These are phyloP conservation scores for Myxozyma melibiosi DNA, from an alignment of 805 yeast species.

Conservation along the genomic window DNA sequence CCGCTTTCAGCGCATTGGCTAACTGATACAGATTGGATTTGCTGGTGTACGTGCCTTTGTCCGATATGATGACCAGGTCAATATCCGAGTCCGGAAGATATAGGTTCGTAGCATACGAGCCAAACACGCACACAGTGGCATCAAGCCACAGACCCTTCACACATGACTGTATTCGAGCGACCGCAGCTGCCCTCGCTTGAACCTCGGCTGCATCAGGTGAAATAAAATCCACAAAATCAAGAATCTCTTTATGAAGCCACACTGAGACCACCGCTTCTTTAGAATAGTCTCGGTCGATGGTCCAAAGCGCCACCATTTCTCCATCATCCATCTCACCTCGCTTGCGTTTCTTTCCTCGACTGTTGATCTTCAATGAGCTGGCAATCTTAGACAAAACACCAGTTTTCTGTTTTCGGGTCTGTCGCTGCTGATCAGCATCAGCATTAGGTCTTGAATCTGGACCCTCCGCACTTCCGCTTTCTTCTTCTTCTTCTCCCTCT, in stretches of 20 bases:
- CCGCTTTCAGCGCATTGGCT: slow-evolving; percentile 65
- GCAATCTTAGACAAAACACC: slow-evolving; percentile 15
- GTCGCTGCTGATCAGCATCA: neutral
- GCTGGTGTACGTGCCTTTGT: slow-evolving; percentile 58
- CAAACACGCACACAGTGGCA: slow-evolving; percentile 82
- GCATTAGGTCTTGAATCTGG: neutral
- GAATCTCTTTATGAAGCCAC: slow-evolving; percentile 84
- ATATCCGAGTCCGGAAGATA: slow-evolving; percentile 95
- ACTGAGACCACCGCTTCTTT: slow-evolving; percentile 76
- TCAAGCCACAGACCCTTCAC: slow-evolving; percentile 69
- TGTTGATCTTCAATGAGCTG: slow-evolving; percentile 7
- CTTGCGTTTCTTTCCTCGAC: slow-evolving; percentile 20
- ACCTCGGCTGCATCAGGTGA: slow-evolving; percentile 83
- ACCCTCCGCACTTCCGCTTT: neutral
- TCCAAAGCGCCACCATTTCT: slow-evolving; percentile 62
- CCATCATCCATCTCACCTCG: slow-evolving; percentile 16
- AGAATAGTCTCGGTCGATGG: slow-evolving; percentile 74
- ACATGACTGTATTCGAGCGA: slow-evolving; percentile 58
- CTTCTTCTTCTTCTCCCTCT: slow-evolving; percentile 41
- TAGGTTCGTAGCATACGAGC: slow-evolving; percentile 90
- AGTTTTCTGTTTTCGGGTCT: neutral
- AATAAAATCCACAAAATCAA: slow-evolving; percentile 79
- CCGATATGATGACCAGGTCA: slow-evolving; percentile 83
- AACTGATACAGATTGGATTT: slow-evolving; percentile 70
- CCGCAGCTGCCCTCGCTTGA: slow-evolving; percentile 62